These are phyloP conservation scores for Vanilla planifolia DNA, from an alignment of 106 monocot species.

Conservation along the genomic window DNA sequence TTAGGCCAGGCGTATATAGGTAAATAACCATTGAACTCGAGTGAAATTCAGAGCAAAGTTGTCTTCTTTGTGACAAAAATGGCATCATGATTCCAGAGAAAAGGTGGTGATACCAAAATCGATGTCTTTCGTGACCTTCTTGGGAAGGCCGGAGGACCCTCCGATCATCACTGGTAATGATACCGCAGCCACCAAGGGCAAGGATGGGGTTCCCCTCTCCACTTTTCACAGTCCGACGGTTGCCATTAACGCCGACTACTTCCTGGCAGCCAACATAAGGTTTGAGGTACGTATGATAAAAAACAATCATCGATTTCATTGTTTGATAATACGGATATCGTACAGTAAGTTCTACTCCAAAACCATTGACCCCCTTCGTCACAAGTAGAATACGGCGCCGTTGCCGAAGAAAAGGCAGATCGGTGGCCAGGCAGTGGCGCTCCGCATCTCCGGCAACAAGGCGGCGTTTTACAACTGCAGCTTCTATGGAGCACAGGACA, in stretches of 20 bases:
- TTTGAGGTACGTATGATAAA: conserved; percentile 30
- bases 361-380: neutral
- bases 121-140: conserved; percentile 39
- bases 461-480: conserved; percentile 60
- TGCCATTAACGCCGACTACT: conserved; percentile 46
- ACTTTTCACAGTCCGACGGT: conserved; percentile 41
- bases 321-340: no score
- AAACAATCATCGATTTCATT: neutral
- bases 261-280: conserved; percentile 34
- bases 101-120: conserved; percentile 42
- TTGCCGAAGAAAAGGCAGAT: conserved; percentile 25
- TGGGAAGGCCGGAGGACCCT: conserved; percentile 17
- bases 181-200: conserved; percentile 27
- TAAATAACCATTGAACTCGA: neutral
- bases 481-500: conserved; percentile 56
- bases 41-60: neutral
- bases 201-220: conserved; percentile 16
- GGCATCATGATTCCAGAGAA: conserved; percentile 19
- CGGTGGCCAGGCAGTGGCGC: conserved; percentile 50
- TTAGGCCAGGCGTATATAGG: conserved; percentile 33
- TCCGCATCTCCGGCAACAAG: conserved; percentile 43
- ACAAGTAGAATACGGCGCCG: conserved; percentile 30
- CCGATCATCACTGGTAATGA: conserved; percentile 36
- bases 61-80: neutral
- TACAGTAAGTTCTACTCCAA: no score